These are phyloP conservation scores for Sphaerulina vaccinii DNA, from an alignment of 2,329 filamentous ascomycete genomes.

Conservation along the genomic window DNA sequence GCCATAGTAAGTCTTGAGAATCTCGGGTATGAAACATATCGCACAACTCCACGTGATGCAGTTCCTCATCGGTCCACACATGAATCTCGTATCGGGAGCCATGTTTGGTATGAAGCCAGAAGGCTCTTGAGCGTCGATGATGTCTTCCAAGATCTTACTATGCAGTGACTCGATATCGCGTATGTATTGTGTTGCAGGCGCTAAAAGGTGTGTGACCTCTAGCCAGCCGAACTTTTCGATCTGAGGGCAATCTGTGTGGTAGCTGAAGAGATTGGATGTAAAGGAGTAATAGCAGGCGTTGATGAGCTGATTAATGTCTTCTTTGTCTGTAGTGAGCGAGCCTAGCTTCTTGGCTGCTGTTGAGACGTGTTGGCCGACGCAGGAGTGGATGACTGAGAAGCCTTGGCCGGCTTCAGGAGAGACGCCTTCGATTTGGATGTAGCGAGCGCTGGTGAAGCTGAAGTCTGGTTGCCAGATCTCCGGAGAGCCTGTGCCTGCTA, in stretches of 20 bases:
- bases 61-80: conserved; percentile 51
- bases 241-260: conserved; percentile 51
- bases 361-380: conserved; percentile 42
- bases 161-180: conserved; percentile 50
- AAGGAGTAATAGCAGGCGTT: conserved; percentile 50
- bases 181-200: conserved; percentile 48
- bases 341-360: conserved; percentile 42
- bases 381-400: conserved; percentile 39
- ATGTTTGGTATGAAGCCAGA: conserved; percentile 49
- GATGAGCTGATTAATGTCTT: conserved; percentile 44
- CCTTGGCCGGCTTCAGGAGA: conserved; percentile 27
- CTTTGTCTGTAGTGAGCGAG: conserved; percentile 42
- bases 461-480: conserved; percentile 45
- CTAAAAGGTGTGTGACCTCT: conserved; percentile 49
- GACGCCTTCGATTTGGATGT: conserved; percentile 44
- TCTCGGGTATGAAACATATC: conserved; percentile 40
- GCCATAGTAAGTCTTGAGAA: conserved; percentile 44
- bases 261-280: conserved; percentile 46
- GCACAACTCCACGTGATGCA: conserved; percentile 49
- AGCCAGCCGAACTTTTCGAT: conserved; percentile 53
- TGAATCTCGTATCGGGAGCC: conserved; percentile 50
- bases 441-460: conserved; percentile 45
- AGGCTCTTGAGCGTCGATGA: conserved; percentile 48
- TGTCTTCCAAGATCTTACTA: conserved; percentile 50
- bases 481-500: conserved; percentile 32